Conservation (phyloP, 2,329 filamentous ascomycete genomes). For the Xylariaceae sp. region DNA sequence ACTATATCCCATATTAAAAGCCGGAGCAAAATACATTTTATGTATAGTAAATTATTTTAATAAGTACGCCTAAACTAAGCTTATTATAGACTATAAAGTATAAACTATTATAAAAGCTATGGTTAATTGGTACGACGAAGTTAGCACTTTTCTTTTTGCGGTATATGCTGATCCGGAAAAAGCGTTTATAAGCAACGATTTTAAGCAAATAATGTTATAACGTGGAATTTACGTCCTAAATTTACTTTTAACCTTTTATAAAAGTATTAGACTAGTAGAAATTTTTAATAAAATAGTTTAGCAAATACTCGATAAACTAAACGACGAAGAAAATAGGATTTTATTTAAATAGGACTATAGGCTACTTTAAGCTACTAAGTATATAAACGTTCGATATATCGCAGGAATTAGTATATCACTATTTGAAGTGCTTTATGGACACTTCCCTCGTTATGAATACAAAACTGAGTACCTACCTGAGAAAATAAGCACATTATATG, state of each 20-base stretch:
- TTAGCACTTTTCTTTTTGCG: background rate
- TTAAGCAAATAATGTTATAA: background rate
- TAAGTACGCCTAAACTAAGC: background rate
- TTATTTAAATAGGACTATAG: too few relatives aligned
- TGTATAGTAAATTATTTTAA: background rate
- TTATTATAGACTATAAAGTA: background rate
- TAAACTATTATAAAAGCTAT: background rate
- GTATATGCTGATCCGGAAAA: background rate
- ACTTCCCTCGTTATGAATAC: background rate
- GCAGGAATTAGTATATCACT: background rate
- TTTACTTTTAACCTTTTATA: background rate
- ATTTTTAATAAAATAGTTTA: background rate
- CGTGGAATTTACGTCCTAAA: background rate
- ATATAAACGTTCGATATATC: background rate
- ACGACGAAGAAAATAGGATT: background rate
- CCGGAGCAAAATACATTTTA: background rate
- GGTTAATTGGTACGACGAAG: background rate
- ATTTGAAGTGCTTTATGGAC: too few relatives aligned
- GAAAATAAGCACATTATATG: background rate
- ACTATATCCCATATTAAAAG: background rate
- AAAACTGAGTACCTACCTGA: background rate
- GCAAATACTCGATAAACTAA: background rate
- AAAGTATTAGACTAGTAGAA: slow-evolving; percentile 1
- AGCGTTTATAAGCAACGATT: background rate
- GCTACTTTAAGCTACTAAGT: background rate